These are phyloP conservation scores for Gaeumannomyces tritici DNA, from an alignment of 2,329 filamentous ascomycete species.

Conservation along the genomic window DNA sequence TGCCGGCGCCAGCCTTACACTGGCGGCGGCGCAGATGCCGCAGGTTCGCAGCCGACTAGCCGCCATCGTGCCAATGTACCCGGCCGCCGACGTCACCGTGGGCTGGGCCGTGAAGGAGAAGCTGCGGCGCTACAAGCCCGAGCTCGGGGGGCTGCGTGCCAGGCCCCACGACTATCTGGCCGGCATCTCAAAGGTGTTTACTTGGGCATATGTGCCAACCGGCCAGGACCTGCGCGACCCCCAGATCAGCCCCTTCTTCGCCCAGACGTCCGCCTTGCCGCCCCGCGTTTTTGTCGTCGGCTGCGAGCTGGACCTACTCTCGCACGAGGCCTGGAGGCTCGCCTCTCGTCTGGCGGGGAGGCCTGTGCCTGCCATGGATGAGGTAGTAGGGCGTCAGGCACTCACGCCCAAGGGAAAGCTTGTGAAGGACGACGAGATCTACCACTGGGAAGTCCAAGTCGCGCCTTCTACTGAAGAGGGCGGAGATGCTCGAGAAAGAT, in stretches of 20 bases:
- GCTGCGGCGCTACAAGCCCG: slow-evolving; percentile 23
- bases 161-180: slow-evolving; percentile 15
- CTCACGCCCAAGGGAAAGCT: slow-evolving; percentile 11
- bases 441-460: slow-evolving; percentile 13
- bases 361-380: slow-evolving; percentile 14
- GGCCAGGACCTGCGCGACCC: slow-evolving; percentile 25
- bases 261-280: slow-evolving; percentile 23
- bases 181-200: slow-evolving; percentile 18
- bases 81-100: slow-evolving; percentile 28
- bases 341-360: slow-evolving; percentile 21
- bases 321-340: slow-evolving; percentile 27
- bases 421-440: slow-evolving; percentile 18
- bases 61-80: slow-evolving; percentile 31
- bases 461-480: slow-evolving; percentile 7
- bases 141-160: slow-evolving; percentile 16
- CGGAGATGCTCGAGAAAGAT: slow-evolving; percentile 3
- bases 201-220: slow-evolving; percentile 28
- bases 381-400: slow-evolving; percentile 18
- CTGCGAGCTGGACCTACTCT: slow-evolving; percentile 32
- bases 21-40: slow-evolving; percentile 28
- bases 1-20: slow-evolving; percentile 36
- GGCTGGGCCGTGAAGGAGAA: slow-evolving; percentile 15
- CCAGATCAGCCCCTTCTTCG: slow-evolving; percentile 26
- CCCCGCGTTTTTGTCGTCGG: slow-evolving; percentile 29
- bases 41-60: slow-evolving; percentile 17